Base-by-base conservation (phyloP, 2,329 filamentous ascomycete genomes). In the Stromatinia cepivora region DNA sequence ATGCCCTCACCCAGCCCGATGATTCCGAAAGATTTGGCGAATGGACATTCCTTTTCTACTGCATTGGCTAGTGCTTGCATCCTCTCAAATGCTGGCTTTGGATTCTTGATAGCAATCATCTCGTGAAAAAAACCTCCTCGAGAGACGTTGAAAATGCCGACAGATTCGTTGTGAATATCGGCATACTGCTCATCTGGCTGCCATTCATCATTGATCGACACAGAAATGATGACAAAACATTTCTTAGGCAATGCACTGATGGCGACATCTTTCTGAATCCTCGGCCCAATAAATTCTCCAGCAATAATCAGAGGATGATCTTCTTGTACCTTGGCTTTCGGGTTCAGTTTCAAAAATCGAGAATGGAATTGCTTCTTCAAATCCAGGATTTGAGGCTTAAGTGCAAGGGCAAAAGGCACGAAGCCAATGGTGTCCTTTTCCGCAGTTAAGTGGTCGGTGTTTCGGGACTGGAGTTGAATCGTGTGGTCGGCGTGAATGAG, bases 21-120 rank as follows among this genome's bases (percentile, higher is more conserved):
- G 8, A 74, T 56, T 0, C 71, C 72, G 34, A 75, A 74, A 7
- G 63, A 58, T 57, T 73, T 73, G 10, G 71, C 70, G 34, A 76
- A 76, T 7, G 75, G 73, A 52, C 75, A 75, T 67, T 74, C 69
- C 28, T 63, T 70, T 63, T 74, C 75, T 0, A 76, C 75, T 4
- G 70, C 67, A 54, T 73, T 5, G 0, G 73, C 73, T 2, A 70
- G 50, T 3, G 57, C 62, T 54, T 70, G 64, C 48, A 74, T 66
- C n/a, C 48, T 66, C 11, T 71, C 53, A 15, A 48, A 46, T 11
- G 45, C 68, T 15, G 28, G 45, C 1, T 71, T 45, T 2, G 25
- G n/a, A 13, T 67, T 31, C 1, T 53, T 39, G 9, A 73, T 46
- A 13, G 66, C 17, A 15, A 75, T 22, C 0, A 53, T 66, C n/a